Conservation (phyloP, 768 basidiomycete genomes). For the Kwoniella botswanensis region DNA sequence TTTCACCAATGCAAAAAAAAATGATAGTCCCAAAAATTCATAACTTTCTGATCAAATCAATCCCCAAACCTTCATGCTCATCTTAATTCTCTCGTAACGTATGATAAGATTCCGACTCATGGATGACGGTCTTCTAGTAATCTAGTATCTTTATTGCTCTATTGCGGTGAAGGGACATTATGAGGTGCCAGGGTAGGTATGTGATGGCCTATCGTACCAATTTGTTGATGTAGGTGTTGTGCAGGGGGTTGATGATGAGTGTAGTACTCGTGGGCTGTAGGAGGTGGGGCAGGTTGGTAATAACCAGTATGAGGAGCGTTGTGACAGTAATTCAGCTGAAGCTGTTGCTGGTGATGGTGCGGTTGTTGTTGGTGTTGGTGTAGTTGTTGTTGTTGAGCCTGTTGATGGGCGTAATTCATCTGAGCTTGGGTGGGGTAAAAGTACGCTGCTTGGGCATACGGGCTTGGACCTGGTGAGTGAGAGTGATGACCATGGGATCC, state of each 20-base stretch:
- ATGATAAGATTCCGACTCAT: background rate
- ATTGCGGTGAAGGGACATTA: conserved; percentile 18
- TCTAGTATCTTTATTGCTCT: background rate
- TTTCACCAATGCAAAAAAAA: too few relatives aligned
- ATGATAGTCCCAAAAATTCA: too few relatives aligned
- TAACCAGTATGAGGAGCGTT: background rate
- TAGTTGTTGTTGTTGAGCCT: conserved; percentile 2
- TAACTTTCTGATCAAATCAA: too few relatives aligned
- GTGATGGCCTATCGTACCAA: background rate
- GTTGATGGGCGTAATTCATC: conserved; percentile 19
- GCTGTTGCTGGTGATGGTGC: conserved; percentile 4
- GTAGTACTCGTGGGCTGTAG: background rate
- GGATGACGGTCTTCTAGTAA: too few relatives aligned
- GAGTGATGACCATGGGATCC: background rate
- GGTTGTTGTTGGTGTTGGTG: background rate
- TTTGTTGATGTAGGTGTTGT: background rate
- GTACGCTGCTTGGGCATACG: background rate
- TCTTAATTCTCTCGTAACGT: background rate
- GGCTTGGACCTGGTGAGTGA: conserved; percentile 4
- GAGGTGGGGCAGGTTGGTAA: conserved; percentile 1
- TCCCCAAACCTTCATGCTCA: too few relatives aligned
- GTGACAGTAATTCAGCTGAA: conserved; percentile 1
- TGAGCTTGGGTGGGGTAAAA: conserved; percentile 17
- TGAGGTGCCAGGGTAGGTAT: conserved; percentile 14
- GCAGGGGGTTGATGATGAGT: background rate